Percentiles rank a stretch among this genome's conserved stretches.
Conservation (phyloP, 2,329 filamentous ascomycete genomes). For the Pseudocercospora musae region DNA sequence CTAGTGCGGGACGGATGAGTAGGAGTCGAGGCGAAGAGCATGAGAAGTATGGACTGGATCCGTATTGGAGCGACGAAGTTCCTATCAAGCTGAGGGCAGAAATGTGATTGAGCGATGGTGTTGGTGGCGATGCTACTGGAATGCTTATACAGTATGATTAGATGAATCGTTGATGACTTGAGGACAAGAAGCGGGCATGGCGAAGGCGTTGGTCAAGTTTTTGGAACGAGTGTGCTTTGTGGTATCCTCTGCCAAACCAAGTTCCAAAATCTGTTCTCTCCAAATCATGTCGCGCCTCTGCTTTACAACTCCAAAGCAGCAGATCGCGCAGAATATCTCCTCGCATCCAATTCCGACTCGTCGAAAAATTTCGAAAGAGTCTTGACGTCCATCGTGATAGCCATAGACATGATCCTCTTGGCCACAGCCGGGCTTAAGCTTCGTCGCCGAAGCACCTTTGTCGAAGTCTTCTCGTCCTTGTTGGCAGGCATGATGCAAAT, state of each 20-base stretch:
- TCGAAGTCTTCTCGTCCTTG: background rate
- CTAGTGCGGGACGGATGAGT: slow-evolving; percentile 34
- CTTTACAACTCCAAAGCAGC: slow-evolving; percentile 5
- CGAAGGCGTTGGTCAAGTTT: too few species aligned
- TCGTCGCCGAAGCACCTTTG: slow-evolving; percentile 6
- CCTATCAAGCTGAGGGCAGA: background rate
- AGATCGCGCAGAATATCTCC: slow-evolving; percentile 6
- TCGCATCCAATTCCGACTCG: slow-evolving; percentile 11
- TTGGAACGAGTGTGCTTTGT: too few species aligned
- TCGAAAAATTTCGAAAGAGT: slow-evolving; percentile 9
- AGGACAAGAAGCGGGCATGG: background rate
- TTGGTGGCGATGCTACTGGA: too few species aligned
- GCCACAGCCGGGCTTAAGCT: background rate
- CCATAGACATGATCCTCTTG: slow-evolving; percentile 6
- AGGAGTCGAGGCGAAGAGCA: slow-evolving; percentile 30
- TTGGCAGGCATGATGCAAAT: background rate
- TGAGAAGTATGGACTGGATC: slow-evolving; percentile 24
- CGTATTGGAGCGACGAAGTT: slow-evolving; percentile 7
- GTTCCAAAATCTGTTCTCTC: background rate
- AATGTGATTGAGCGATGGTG: background rate
- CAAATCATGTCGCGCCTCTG: background rate
- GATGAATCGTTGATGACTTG: too few species aligned
- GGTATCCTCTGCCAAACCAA: background rate
- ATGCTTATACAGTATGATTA: too few species aligned
- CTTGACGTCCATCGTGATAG: slow-evolving; percentile 6